A percentile compares a stretch with the other conserved stretches of the same genome.
Evolutionary conservation across 257 asterid species (phyloP).

Genomic region (Nicotiana otophora): DNA sequence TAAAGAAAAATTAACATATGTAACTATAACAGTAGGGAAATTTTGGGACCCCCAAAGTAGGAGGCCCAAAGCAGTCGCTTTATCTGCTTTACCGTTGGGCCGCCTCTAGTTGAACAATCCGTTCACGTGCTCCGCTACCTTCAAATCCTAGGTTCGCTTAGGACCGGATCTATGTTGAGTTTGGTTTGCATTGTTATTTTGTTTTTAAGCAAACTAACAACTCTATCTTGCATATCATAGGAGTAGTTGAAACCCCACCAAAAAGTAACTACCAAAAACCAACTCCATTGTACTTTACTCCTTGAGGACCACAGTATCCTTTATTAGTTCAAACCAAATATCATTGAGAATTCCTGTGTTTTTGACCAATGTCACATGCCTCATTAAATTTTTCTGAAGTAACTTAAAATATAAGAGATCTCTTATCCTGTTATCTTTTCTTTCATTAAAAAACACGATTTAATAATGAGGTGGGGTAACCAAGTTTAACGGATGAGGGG

Average conservation of each 20-base stretch:
- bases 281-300: neutral
- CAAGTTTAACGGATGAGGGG: neutral
- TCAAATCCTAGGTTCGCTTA: too few species aligned
- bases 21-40: too few species aligned
- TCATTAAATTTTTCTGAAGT: neutral
- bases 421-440: neutral
- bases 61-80: too few species aligned
- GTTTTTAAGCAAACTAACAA: neutral
- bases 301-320: neutral
- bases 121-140: too few species aligned
- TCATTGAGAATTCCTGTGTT: neutral
- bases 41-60: too few species aligned
- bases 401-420: neutral
- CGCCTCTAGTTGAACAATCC: too few species aligned
- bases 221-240: neutral
- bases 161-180: too few species aligned
- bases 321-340: slow-evolving; percentile 12
- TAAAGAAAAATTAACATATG: too few species aligned
- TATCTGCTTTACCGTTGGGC: too few species aligned
- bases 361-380: neutral
- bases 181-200: too few species aligned
- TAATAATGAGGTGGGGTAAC: neutral
- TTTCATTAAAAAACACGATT: neutral
- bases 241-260: neutral
- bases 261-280: neutral